These are phyloP conservation scores for Dictyostelium citrinum DNA, from an alignment of 78 protist genomes.

Conservation along the genomic window DNA sequence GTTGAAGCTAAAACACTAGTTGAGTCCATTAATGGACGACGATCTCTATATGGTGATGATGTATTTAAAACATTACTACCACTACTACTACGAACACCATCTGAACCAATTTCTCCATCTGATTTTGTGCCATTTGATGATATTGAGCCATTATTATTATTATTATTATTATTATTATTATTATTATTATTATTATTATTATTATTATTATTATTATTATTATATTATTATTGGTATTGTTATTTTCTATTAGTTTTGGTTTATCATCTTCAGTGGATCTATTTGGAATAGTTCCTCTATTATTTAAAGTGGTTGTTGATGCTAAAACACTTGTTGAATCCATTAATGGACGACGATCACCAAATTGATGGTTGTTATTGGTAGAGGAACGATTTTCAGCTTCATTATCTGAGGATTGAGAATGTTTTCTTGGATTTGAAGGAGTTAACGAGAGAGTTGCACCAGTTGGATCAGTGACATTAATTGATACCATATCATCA, in stretches of 20 bases:
- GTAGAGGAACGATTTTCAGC: neutral
- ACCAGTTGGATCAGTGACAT: neutral
- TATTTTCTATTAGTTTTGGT: neutral
- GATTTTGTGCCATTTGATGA: neutral
- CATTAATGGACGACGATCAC: conserved; percentile 15
- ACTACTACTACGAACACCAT: neutral
- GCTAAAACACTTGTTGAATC: neutral
- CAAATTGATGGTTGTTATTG: neutral
- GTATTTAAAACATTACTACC: neutral
- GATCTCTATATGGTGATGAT: neutral
- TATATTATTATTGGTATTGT: too few relatives aligned
- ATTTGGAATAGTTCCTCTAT: neutral
- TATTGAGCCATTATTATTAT: neutral
- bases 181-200: too few relatives aligned
- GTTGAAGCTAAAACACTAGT: neutral
- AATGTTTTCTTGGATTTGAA: neutral
- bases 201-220: too few relatives aligned
- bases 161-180: too few relatives aligned
- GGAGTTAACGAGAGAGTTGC: neutral
- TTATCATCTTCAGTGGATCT: neutral
- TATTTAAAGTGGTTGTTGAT: neutral
- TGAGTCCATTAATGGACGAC: conserved; percentile 1
- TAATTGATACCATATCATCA: neutral
- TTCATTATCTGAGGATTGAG: neutral
- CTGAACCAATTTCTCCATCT: neutral